Base-by-base conservation (phyloP, 192 early-diverging fungal species). In the Powellomyces hirtus region DNA sequence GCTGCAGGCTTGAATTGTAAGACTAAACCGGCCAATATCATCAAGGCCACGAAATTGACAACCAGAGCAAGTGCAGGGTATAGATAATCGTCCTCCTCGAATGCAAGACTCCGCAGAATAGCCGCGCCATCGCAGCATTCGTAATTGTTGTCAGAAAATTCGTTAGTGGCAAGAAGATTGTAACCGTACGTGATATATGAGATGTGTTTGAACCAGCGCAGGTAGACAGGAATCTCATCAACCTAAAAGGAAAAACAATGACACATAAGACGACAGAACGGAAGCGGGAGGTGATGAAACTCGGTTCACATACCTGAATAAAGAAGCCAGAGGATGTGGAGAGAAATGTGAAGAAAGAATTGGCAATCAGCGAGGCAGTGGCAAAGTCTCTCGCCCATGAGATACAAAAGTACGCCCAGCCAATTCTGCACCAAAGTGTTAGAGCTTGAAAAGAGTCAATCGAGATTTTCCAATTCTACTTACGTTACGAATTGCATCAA, bases 301-400 rank as follows among this genome's bases (percentile, higher is more conserved):
- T 7, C 18, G 37, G 64, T 57, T 16, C 31, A 20, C 4, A 14
- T 57, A 67, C 65, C 58, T 69, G 67, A 58, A 80, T 76, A 38
- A 74, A 73, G 52, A 72, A 80, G 6, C 78, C 78, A 8, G 75
- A 68, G 11, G 78, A 80, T 11, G 71, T 60, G 11, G 65, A 66
- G n/a, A 81, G 52, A 36, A 78, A 81, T 13, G 76, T 74, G 59
- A 63, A 74, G 22, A 71, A 61, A 10, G 67, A 59, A 37, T 77
- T 77, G 24, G 60, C 71, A 34, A 76, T 57, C 46, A 78, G 60
- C 7, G 77, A 74, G 13, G 80, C 71, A 14, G 80, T 78, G 5
- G 77, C 71, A 66, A 81, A 81, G 52, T 79, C 80, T 38, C 80
- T 40, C 0, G 80, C 70, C 61, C 73, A 64, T 7, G 77, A 37